Evolutionary conservation across 768 basidiomycete species (phyloP).

Genomic region (Kondoa malvinella): DNA sequence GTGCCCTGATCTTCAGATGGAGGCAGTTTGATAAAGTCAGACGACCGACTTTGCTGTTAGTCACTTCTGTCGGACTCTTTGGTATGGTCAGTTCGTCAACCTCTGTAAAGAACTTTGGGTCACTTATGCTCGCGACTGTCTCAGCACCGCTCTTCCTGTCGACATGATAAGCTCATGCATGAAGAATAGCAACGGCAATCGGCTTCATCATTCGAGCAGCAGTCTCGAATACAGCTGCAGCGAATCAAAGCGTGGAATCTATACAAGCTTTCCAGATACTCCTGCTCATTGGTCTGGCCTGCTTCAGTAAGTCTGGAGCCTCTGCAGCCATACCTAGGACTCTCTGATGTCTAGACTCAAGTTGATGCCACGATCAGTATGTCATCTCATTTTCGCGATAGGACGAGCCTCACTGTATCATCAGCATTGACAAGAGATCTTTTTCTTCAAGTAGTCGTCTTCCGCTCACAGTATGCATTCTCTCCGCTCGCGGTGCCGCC

Average conservation of each 20-base stretch:
- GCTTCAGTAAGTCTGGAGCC: too few species aligned
- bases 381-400: neutral
- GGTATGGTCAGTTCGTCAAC: neutral
- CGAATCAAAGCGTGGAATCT: neutral
- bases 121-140: too few species aligned
- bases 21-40: neutral
- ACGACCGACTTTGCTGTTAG: neutral
- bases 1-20: neutral
- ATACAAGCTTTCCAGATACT: neutral
- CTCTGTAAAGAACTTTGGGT: neutral
- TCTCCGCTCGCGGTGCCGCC: neutral
- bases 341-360: too few species aligned
- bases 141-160: too few species aligned
- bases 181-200: neutral
- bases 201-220: constrained; percentile 6
- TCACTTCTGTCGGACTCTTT: neutral
- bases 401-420: neutral
- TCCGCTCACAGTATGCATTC: neutral
- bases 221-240: neutral
- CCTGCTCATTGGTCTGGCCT: neutral
- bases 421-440: neutral
- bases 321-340: too few species aligned
- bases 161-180: too few species aligned
- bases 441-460: neutral
- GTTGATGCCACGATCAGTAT: neutral